phyloP scores from a whole-genome alignment of 2,329 filamentous ascomycete genomes.

The Aspergillus alliaceus region DNA sequence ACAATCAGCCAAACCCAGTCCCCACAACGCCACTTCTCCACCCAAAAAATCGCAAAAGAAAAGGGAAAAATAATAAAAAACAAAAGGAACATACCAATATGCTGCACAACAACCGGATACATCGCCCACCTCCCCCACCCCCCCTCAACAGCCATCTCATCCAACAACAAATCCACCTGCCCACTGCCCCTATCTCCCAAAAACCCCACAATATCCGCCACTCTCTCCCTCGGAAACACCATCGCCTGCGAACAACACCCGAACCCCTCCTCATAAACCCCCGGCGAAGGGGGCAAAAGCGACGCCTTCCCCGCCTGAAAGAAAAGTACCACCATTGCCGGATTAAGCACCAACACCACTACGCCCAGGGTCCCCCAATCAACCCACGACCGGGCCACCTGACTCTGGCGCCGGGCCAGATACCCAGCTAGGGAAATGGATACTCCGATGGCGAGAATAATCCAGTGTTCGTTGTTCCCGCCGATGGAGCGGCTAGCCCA shows the following conservation, averaged over 20 bases:
- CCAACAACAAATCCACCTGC: slow-evolving; percentile 24
- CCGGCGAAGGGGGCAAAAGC: slow-evolving; percentile 16
- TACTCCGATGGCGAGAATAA: background rate
- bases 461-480: background rate
- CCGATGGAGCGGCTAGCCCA: background rate
- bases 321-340: slow-evolving; percentile 21
- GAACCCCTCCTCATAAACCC: slow-evolving; percentile 24
- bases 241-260: slow-evolving; percentile 38
- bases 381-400: background rate
- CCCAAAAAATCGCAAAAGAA: background rate
- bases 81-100: background rate
- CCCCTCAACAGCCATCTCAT: background rate
- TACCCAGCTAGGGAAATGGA: background rate
- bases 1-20: background rate
- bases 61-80: background rate
- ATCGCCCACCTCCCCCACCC: background rate
- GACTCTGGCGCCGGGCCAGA: background rate
- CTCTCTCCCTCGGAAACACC: slow-evolving; percentile 27
- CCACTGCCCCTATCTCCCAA: slow-evolving; percentile 15
- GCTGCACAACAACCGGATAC: background rate
- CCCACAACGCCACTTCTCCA: background rate
- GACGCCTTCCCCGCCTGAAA: slow-evolving; percentile 30
- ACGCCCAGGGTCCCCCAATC: background rate
- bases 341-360: slow-evolving; percentile 1
- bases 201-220: slow-evolving; percentile 17